Evolutionary conservation across 2,329 filamentous ascomycete species (phyloP).

Genomic region (Blastomyces gilchristii): DNA sequence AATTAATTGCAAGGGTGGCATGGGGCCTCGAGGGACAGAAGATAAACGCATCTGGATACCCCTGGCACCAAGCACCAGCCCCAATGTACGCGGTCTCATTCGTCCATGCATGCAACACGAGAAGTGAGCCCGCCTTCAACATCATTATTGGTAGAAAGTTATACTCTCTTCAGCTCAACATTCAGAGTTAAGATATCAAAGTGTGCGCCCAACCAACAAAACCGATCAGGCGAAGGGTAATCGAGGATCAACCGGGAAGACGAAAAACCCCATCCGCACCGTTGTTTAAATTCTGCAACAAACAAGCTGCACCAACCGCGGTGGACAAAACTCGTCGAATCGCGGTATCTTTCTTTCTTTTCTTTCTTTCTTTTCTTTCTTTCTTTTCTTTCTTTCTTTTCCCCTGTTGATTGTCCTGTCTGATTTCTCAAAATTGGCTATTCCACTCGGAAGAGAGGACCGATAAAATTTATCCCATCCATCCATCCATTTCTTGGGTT

Average conservation of each 20-base stretch:
- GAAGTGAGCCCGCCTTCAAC: background rate
- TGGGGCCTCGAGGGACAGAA: background rate
- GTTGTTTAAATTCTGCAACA: background rate
- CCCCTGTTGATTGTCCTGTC: background rate
- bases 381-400: no score
- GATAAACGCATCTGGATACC: background rate
- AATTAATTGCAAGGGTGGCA: no score
- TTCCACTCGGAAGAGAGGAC: background rate
- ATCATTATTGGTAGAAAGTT: background rate
- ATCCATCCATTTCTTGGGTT: background rate
- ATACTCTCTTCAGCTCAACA: background rate
- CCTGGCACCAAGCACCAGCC: background rate
- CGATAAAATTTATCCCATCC: background rate
- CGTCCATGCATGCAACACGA: background rate
- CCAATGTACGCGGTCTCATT: background rate
- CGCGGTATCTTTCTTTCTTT: background rate
- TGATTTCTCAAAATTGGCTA: background rate
- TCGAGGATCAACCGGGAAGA: no score
- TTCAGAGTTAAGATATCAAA: no score
- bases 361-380: no score
- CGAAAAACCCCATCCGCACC: background rate
- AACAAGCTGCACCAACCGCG: background rate
- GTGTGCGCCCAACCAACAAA: no score
- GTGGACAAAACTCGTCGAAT: background rate
- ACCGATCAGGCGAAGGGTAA: no score